Percentiles rank a stretch among this genome's conserved stretches.
These are phyloP conservation scores for Erythrophleum fordii DNA, from an alignment of 306 rosid genomes.

Conservation along the genomic window DNA sequence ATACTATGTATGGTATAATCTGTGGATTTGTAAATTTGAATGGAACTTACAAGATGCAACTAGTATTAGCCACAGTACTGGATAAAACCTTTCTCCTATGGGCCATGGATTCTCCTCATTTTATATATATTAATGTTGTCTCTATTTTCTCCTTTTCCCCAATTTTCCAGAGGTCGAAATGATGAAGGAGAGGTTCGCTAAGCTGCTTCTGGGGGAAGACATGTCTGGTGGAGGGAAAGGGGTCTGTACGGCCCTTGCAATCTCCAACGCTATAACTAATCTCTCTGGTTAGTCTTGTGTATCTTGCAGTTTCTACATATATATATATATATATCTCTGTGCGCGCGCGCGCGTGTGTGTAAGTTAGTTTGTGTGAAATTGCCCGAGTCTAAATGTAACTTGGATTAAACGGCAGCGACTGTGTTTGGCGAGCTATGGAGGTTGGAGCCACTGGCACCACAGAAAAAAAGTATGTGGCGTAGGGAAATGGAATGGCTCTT, in stretches of 20 bases:
- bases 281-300: constrained; percentile 72
- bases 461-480: constrained; percentile 87
- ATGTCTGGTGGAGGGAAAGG: constrained; percentile 99
- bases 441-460: constrained; percentile 80
- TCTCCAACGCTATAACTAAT: constrained; percentile 92
- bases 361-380: not conserved
- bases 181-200: constrained; percentile 97
- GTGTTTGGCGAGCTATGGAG: constrained; percentile 96
- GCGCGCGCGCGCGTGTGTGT: no score
- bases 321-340: no score
- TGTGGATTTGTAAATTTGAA: not conserved
- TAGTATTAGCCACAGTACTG: not conserved
- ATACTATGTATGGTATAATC: not conserved
- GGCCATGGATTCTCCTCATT: not conserved
- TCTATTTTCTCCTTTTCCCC: not conserved
- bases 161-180: constrained; percentile 71
- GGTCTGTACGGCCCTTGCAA: constrained; percentile 93
- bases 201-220: constrained; percentile 91
- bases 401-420: constrained; percentile 63
- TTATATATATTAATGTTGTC: not conserved
- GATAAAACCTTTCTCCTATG: not conserved
- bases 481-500: constrained; percentile 93
- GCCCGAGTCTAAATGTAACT: constrained; percentile 9
- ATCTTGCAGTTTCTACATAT: not conserved
- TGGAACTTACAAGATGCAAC: not conserved